Evolutionary conservation across 2,329 filamentous ascomycete species (phyloP).

Genomic region (Aphanoascus verrucosus): DNA sequence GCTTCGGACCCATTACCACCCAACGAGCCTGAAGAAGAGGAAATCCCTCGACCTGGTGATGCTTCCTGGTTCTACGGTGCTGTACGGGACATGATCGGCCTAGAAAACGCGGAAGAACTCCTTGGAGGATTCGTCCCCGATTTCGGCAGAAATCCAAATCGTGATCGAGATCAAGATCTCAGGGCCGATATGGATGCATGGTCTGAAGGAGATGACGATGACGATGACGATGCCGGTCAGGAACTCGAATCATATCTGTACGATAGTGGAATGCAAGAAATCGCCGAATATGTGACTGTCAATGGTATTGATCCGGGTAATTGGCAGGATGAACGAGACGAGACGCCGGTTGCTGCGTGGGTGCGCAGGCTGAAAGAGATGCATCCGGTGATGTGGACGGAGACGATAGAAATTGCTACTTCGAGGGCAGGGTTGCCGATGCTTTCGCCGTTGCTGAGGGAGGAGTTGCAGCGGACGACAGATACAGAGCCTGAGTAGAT

Average conservation of each 20-base stretch:
- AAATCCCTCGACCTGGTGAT: not conserved
- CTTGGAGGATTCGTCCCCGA: not conserved
- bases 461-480: conserved; percentile 27
- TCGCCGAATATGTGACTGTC: conserved; percentile 29
- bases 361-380: conserved; percentile 25
- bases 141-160: not conserved
- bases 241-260: conserved; percentile 18
- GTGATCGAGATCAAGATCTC: not conserved
- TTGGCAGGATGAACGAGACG: conserved; percentile 30
- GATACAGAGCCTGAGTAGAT: not conserved
- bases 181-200: not conserved
- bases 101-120: conserved; percentile 2
- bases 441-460: conserved; percentile 26
- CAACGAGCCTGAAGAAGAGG: conserved; percentile 19
- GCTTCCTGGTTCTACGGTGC: conserved; percentile 8
- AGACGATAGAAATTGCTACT: not conserved
- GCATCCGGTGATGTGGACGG: conserved; percentile 21
- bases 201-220: not conserved
- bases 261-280: conserved; percentile 23
- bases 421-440: not conserved
- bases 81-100: not conserved
- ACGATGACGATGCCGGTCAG: too few relatives aligned
- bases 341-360: conserved; percentile 28
- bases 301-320: conserved; percentile 35
- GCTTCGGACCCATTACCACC: conserved; percentile 78